Evolutionary conservation across 805 yeast species (phyloP), one percentile per base, ranked within the genome.

Genomic region (Barnettozyma californica): DNA sequence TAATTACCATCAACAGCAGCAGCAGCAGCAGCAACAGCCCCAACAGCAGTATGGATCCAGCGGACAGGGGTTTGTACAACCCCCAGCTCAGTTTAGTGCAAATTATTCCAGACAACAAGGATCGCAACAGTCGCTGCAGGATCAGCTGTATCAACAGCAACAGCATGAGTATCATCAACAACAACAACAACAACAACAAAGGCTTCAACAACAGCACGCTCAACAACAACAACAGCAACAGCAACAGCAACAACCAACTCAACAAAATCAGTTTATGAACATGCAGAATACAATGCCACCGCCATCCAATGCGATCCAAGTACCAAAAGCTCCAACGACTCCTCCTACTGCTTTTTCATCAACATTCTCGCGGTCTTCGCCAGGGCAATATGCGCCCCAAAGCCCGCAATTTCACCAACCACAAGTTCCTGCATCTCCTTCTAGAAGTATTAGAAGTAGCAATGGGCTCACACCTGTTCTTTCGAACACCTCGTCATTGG

Each of bases 101-200:
- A 67, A 63, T 43, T 69, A 69, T 47, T 60, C 67, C 65, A 62
- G 61, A 44, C 71, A 66, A 40, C 73, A 68, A 49, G 65, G 63
- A 18, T 69, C 74, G 1, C 71, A 68, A 16, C 71, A 63, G 38
- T 69, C 74, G 1, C 53, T 70, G 19, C 72, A 67, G 48, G 68
- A 65, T 37, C 72, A 65, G 56, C 61, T 63, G 45, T 62, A 59
- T 37, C 68, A 61, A 34, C 68, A 57, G 27, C 65, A 62, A 41
- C 66, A 59, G 39, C 67, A 64, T 44, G 68, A 64, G 44, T 60
- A 61, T 29, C 69, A 64, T 33, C 64, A 55, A 19, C 65, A 63
- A 41, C 67, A 63, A 8, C 53, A 53, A 20, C 50, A 48, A 25
- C 53, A 49, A 25, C 53, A 52, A 10, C 29, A 26, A 26, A 10